Evolutionary conservation across 148 eudicot genomes (phyloP).

Genomic region (Fagopyrum homotropicum): DNA sequence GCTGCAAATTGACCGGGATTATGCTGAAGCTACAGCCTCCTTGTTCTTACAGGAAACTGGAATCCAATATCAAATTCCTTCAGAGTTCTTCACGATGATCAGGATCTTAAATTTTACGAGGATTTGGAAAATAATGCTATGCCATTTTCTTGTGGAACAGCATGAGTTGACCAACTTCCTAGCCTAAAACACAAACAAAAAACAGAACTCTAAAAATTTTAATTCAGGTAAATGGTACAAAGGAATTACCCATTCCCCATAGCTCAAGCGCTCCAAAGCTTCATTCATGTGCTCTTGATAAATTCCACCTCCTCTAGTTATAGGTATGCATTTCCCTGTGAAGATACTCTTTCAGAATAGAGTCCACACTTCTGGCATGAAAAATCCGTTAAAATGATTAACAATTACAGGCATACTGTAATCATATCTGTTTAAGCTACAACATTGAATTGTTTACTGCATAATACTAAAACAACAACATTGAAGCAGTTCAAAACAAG

Average conservation of each 20-base stretch:
- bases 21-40: not conserved
- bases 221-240: not conserved
- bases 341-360: slow-evolving; percentile 29
- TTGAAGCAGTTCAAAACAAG: not conserved
- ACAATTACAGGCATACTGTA: slow-evolving; percentile 14
- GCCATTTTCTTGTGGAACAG: not conserved
- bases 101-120: not conserved
- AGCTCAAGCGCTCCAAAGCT: slow-evolving; percentile 76
- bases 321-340: slow-evolving; percentile 97
- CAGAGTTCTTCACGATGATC: not conserved
- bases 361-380: slow-evolving; percentile 19
- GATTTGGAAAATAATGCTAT: not conserved
- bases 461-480: not conserved
- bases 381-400: slow-evolving; percentile 19
- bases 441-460: not conserved
- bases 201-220: not conserved
- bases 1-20: not conserved
- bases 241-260: slow-evolving; percentile 80
- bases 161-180: not conserved
- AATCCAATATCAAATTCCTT: not conserved
- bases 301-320: slow-evolving; percentile 89
- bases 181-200: slow-evolving; percentile 2
- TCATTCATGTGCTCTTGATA: slow-evolving; percentile 95
- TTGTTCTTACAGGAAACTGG: not conserved
- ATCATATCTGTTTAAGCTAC: not conserved